Evolutionary conservation across 306 rosid genomes (phyloP).

Genomic region (Acacia crassicarpa): DNA sequence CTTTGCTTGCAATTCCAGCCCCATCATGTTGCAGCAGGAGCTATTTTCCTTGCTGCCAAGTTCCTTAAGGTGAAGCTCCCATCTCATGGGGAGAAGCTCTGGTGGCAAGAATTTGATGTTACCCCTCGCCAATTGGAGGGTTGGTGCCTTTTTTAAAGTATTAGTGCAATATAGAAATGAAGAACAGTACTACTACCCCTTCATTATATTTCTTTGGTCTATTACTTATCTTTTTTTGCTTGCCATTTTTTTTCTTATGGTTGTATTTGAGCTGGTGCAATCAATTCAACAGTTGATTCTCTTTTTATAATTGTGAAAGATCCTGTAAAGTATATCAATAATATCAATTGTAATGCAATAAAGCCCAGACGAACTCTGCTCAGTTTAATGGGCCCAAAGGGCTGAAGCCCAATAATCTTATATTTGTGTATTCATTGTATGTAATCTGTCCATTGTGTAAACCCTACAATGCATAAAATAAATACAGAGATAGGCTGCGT

Average conservation of each 20-base stretch:
- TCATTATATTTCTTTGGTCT: conserved; percentile 19
- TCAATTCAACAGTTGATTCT: background rate
- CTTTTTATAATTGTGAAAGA: background rate
- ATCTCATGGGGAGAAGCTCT: conserved; percentile 92
- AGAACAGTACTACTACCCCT: conserved; percentile 37
- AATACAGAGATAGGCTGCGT: too few relatives aligned
- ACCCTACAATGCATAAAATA: too few relatives aligned
- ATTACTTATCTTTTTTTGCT: conserved; percentile 4
- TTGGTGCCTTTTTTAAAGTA: conserved; percentile 62
- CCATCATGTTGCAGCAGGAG: conserved; percentile 97
- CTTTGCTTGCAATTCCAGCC: conserved; percentile 99
- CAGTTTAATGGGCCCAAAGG: too few relatives aligned
- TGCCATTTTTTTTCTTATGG: background rate
- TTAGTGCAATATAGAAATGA: conserved; percentile 43
- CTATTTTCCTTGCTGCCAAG: conserved; percentile 98
- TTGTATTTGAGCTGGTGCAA: conserved; percentile 9
- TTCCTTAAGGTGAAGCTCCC: conserved; percentile 96
- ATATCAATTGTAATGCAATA: too few relatives aligned
- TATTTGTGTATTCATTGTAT: too few relatives aligned
- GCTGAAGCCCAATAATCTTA: too few relatives aligned
- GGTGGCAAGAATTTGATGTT: conserved; percentile 99
- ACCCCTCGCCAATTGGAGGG: conserved; percentile 99
- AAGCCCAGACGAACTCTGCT: too few relatives aligned
- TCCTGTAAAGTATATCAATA: too few relatives aligned
- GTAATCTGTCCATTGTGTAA: too few relatives aligned